Evolutionary conservation across 345 rosid genomes (phyloP).

Genomic region (Eucalyptus decipiens): DNA sequence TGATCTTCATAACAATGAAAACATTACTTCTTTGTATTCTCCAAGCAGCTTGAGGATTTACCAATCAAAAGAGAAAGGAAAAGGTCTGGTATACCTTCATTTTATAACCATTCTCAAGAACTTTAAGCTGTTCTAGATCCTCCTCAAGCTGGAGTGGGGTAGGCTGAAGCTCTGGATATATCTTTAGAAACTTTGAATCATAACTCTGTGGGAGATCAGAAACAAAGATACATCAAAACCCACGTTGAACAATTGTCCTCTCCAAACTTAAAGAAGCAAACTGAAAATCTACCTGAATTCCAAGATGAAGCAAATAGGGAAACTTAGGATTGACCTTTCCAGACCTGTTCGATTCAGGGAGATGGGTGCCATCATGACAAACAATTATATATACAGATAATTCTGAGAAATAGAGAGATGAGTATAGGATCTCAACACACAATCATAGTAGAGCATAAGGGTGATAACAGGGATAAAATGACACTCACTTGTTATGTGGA

Average conservation of each 20-base stretch:
- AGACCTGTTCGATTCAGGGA: constrained; percentile 31
- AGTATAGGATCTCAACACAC: not conserved
- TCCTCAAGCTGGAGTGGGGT: constrained; percentile 91
- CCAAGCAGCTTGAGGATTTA: not conserved
- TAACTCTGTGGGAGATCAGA: constrained; percentile 42
- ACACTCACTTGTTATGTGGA: constrained; percentile 81
- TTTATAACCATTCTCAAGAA: constrained; percentile 90
- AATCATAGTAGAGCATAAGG: not conserved
- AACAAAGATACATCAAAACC: not conserved
- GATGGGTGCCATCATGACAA: not conserved
- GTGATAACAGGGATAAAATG: not conserved
- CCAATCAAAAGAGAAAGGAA: not conserved
- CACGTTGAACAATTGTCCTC: not conserved
- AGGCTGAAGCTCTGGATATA: constrained; percentile 73
- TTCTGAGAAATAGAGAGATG: not conserved
- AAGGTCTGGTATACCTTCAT: constrained; percentile 54
- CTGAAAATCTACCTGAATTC: constrained; percentile 62
- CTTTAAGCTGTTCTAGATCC: constrained; percentile 97
- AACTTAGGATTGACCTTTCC: constrained; percentile 70
- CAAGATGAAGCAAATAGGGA: constrained; percentile 95
- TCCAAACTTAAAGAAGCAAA: not conserved
- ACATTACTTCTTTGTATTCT: not conserved
- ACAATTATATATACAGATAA: not conserved
- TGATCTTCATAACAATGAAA: not conserved
- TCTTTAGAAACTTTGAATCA: constrained; percentile 76